Base-by-base conservation (phyloP, 768 basidiomycete species). In the Naganishia onofrii region DNA sequence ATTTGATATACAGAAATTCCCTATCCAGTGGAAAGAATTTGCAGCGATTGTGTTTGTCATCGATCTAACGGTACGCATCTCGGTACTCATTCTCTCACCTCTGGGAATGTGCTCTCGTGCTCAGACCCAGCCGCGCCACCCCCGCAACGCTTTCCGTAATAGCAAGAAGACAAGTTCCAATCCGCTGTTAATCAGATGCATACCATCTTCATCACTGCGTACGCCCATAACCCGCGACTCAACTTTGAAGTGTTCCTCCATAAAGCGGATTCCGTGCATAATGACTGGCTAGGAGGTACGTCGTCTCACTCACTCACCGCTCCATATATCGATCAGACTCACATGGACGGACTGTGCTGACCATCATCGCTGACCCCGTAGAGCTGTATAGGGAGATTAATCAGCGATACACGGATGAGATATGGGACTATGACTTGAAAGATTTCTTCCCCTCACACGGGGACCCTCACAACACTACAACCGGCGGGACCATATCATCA, bases 211-310 rank as follows among this genome's bases (percentile, higher is more conserved):
- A 84, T 89, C 36, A 86, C 89, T 8, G 89, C 90, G 3, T 90
- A 88, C 77, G 84, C 87, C 52, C 85, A 88, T 48, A 91, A 91
- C 76, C 90, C 89, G 6, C 83, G 85, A 51, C 86, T 94, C 69
- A 87, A 88, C 73, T 85, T 97, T 31, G 92, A 95, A 77, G 88
- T 97, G 36, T 96, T 97, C 75, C 90, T 94, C 7, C 95, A 97
- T 82, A 97, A 98, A 81, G 89, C 91, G 8, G 95, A 98, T 81
- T 90, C 88, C 57, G 83, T 95, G 52, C 80, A 80, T 9, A 92
- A 95, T 74, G 93, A 94, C 72, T 93, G 95, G 78, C 90, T 92
- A 79, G 87, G 60, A 63, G 60, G 60, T 63, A 26, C 7, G 60
- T 28, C 42, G 2, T 44, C 29, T 17, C 13, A n/a, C n/a, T n/a